Evolutionary conservation across 192 early-diverging fungal genomes (phyloP), one percentile per base, ranked within the genome.

Genomic region (Coemansia sp.): DNA sequence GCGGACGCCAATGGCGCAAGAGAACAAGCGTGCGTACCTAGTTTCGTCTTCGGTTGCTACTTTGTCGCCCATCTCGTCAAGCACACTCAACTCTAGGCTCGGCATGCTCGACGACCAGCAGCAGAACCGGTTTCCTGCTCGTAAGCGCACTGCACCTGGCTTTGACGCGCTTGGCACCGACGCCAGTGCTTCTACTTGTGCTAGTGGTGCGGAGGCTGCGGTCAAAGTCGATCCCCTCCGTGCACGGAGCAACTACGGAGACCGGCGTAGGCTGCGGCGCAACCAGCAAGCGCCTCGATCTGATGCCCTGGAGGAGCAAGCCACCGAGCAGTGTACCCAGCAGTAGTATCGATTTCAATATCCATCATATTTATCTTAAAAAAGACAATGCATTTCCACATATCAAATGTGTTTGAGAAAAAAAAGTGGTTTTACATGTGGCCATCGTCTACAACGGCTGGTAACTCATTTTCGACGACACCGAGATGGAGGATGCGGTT

Each of bases 401-500:
- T 73, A 41, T 89, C 34, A 11, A 38, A 60, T 61, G n/a, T 49
- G 33, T 22, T 18, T 41, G 9, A 3, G 13, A 54, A 54, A 20
- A n/a, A 63, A 22, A 20, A 49, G 0, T 42, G 3, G 18, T 9
- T 4, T 41, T 88, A 89, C 72, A 87, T 73, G 46, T 89, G 88
- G 5, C 88, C 89, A 49, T 89, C 87, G 66, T 90, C 81, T n/a
- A 86, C 83, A 46, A 86, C 81, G 40, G 71, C 81, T 42, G 83
- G 82, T 38, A 87, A 88, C 18, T 74, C 71, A n/a, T 86, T 85
- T 33, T 86, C 86, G 1, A 88, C 88, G 22, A 96, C 88, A 18
- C 95, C 95, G 1, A 96, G 72, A 73, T 96, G 95, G 27, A 95
- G 83, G 40, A 96, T 92, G 20, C 95, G 90, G 79, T 93, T 91